Evolutionary conservation across 345 rosid species (phyloP).

Genomic region (Eucalyptus cloeziana): DNA sequence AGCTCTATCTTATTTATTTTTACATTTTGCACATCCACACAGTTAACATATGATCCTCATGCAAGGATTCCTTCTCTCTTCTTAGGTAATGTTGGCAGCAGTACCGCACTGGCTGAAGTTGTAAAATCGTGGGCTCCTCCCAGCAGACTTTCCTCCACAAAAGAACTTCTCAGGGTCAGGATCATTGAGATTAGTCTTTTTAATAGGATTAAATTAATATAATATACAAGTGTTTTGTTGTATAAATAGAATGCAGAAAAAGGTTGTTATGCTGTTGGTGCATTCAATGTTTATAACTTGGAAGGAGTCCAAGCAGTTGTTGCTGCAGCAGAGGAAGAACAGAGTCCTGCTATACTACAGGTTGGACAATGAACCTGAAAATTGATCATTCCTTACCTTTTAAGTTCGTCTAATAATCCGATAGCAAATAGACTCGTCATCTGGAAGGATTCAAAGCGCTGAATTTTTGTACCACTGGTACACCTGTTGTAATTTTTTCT

Average conservation of each 20-base stretch:
- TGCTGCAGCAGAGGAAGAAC: slow-evolving; percentile 93
- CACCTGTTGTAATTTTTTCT: background rate
- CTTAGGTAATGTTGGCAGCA: slow-evolving; percentile 84
- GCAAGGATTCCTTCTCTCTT: background rate
- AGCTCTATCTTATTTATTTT: background rate
- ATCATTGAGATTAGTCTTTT: background rate
- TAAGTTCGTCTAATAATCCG: background rate
- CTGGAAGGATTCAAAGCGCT: background rate
- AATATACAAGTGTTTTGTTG: background rate
- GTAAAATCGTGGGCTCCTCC: slow-evolving; percentile 86
- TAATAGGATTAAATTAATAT: background rate
- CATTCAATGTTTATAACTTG: slow-evolving; percentile 90
- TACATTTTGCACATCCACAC: background rate
- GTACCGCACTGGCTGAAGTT: slow-evolving; percentile 67
- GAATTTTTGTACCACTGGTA: background rate
- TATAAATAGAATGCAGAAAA: slow-evolving; percentile 62
- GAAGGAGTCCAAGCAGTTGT: slow-evolving; percentile 95
- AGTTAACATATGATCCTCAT: background rate
- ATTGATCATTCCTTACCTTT: background rate
- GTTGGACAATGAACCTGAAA: slow-evolving; percentile 10
- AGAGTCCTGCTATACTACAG: slow-evolving; percentile 95
- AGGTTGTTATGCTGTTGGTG: slow-evolving; percentile 91
- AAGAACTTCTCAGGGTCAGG: slow-evolving; percentile 67
- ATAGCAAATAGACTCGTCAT: background rate
- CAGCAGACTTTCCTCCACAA: slow-evolving; percentile 47